Evolutionary conservation across 2,329 filamentous ascomycete genomes (phyloP).

Genomic region (Trichophyton simii): DNA sequence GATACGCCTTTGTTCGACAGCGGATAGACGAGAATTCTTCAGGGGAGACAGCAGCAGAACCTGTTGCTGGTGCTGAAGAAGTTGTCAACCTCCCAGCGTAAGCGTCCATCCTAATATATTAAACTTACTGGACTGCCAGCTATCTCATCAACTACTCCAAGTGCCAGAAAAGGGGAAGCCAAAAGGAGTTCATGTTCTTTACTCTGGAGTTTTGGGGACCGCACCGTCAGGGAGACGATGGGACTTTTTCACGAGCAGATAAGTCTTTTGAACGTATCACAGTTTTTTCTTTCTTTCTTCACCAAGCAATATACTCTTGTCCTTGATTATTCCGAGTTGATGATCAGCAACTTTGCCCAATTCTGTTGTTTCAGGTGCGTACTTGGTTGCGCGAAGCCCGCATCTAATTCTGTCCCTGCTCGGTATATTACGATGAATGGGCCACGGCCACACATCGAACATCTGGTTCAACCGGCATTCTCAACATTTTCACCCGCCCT

Average conservation of each 20-base stretch:
- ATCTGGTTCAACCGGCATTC: neutral
- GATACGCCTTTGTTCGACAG: slow-evolving; percentile 55
- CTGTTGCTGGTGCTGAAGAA: slow-evolving; percentile 24
- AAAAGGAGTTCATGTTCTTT: slow-evolving; percentile 1
- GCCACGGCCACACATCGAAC: neutral
- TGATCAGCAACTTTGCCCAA: slow-evolving; percentile 12
- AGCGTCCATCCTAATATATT: neutral
- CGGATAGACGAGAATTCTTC: slow-evolving; percentile 27
- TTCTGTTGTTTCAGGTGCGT: slow-evolving; percentile 3
- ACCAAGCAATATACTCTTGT: slow-evolving; percentile 5
- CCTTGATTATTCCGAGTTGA: slow-evolving; percentile 11
- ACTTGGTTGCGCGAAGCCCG: neutral
- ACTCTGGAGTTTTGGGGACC: neutral
- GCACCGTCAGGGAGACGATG: neutral
- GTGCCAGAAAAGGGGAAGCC: neutral
- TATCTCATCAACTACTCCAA: slow-evolving; percentile 13
- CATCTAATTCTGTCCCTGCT: neutral
- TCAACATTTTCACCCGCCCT: neutral
- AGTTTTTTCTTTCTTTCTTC: neutral
- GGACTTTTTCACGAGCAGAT: slow-evolving; percentile 1
- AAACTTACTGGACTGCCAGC: slow-evolving; percentile 11
- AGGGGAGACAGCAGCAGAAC: slow-evolving; percentile 24
- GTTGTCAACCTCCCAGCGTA: slow-evolving; percentile 18
- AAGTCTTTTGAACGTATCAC: slow-evolving; percentile 6
- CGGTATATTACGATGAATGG: neutral